phyloP scores from a whole-genome alignment of 768 basidiomycete genomes.

The Pulveroboletus frians region DNA sequence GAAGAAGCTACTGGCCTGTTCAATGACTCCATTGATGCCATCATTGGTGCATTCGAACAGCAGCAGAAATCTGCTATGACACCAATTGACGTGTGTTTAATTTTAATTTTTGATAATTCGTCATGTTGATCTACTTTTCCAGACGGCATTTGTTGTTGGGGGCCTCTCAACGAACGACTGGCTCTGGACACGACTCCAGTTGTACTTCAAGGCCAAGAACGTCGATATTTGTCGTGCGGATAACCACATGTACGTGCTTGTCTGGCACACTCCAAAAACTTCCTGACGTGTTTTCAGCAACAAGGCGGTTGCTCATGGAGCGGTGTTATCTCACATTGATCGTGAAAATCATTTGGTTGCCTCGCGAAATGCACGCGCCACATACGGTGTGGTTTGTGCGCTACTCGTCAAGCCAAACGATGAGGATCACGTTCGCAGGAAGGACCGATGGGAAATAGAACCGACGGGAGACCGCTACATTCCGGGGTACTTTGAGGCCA shows the following conservation, averaged over 20 bases:
- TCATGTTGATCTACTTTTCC: background rate
- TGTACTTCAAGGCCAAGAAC: conserved; percentile 3
- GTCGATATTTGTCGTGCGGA: conserved; percentile 5
- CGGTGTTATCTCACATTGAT: conserved; percentile 4
- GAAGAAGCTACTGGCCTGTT: conserved; percentile 10
- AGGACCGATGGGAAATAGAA: conserved; percentile 7
- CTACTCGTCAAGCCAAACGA: conserved; percentile 1
- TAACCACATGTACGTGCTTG: conserved; percentile 3
- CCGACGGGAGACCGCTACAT: conserved; percentile 5
- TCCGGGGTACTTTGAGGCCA: conserved; percentile 14
- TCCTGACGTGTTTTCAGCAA: conserved; percentile 1
- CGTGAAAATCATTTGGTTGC: background rate
- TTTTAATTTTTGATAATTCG: background rate
- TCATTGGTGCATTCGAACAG: conserved; percentile 10
- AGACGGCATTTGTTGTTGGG: conserved; percentile 14
- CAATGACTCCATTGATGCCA: conserved; percentile 2
- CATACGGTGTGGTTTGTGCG: conserved; percentile 6
- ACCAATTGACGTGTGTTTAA: background rate
- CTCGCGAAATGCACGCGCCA: background rate
- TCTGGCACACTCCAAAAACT: background rate
- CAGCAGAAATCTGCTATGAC: background rate
- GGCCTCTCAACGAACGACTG: conserved; percentile 8
- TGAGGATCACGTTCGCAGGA: conserved; percentile 6
- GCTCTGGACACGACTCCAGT: conserved; percentile 10
- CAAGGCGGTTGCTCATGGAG: conserved; percentile 8